These are phyloP conservation scores for Castanea sativa DNA, from an alignment of 306 rosid species.

Conservation along the genomic window DNA sequence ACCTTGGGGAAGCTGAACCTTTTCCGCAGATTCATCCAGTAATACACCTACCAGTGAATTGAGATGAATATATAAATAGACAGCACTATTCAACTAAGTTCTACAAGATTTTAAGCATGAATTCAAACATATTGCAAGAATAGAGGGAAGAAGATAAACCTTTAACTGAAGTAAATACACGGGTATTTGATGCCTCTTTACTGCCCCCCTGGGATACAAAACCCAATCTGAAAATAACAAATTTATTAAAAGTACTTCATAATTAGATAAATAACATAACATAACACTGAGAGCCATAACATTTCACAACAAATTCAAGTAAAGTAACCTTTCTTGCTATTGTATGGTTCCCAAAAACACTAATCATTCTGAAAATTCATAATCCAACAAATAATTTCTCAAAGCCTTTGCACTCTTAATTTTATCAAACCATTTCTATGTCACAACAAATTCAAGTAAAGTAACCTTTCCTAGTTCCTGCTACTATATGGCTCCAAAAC, in stretches of 20 bases:
- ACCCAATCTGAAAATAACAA: constrained; percentile 1
- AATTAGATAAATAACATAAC: background rate
- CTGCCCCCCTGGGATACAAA: constrained; percentile 8
- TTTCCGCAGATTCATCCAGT: constrained; percentile 40
- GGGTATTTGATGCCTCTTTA: constrained; percentile 9
- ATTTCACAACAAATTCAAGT: background rate
- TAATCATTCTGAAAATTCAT: background rate
- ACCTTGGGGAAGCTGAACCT: constrained; percentile 59
- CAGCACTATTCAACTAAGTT: background rate
- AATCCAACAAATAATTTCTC: background rate
- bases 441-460: too few species aligned
- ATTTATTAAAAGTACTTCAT: background rate
- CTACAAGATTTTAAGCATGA: background rate
- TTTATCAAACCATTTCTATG: background rate
- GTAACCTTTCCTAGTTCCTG: too few species aligned
- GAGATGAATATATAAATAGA: background rate
- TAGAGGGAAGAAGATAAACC: constrained; percentile 19
- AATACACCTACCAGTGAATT: constrained; percentile 39
- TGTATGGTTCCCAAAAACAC: background rate
- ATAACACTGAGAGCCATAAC: too few species aligned
- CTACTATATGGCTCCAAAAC: too few species aligned
- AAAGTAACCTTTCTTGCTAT: background rate
- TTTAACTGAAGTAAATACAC: constrained; percentile 24
- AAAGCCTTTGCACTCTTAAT: too few species aligned
- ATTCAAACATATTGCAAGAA: background rate